Evolutionary conservation across 2,329 filamentous ascomycete genomes (phyloP).

Genomic region (Reticulascus tulasneorum): DNA sequence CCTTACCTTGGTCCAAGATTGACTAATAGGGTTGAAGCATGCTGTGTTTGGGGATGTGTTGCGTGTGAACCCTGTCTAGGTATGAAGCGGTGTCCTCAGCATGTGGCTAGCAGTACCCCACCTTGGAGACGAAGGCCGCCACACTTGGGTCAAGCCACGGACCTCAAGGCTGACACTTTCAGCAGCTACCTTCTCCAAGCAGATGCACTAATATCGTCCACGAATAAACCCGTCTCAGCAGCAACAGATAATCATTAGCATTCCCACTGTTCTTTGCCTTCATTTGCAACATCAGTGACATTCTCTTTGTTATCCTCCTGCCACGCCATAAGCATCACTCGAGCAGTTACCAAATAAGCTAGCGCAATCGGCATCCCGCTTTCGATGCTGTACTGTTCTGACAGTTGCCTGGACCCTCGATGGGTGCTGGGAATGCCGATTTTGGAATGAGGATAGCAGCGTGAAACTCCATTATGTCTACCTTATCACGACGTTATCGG

Average conservation of each 20-base stretch:
- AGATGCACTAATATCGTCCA: not conserved
- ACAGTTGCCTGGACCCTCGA: slow-evolving; percentile 25
- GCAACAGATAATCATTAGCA: slow-evolving; percentile 3
- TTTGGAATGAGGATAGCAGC: slow-evolving; percentile 12
- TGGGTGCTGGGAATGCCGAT: slow-evolving; percentile 24
- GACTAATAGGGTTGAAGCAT: too few relatives aligned
- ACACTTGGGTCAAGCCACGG: slow-evolving; percentile 11
- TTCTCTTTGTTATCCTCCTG: not conserved
- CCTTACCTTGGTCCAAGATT: too few relatives aligned
- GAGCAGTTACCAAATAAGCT: slow-evolving; percentile 7
- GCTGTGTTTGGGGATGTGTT: too few relatives aligned
- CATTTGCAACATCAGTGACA: not conserved
- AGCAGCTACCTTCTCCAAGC: slow-evolving; percentile 1
- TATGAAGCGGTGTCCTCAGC: too few relatives aligned
- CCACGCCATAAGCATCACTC: not conserved
- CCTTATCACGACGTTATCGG: slow-evolving; percentile 51
- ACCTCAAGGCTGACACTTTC: slow-evolving; percentile 11
- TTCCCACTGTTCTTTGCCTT: slow-evolving; percentile 29
- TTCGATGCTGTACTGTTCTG: slow-evolving; percentile 14
- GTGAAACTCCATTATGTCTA: slow-evolving; percentile 38
- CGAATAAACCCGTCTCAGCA: not conserved
- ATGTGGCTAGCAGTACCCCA: too few relatives aligned
- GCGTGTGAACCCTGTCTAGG: too few relatives aligned
- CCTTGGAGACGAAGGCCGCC: too few relatives aligned
- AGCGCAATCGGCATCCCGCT: slow-evolving; percentile 4